Evolutionary conservation across 2,329 filamentous ascomycete genomes (phyloP).

Genomic region (Fusarium sp.): DNA sequence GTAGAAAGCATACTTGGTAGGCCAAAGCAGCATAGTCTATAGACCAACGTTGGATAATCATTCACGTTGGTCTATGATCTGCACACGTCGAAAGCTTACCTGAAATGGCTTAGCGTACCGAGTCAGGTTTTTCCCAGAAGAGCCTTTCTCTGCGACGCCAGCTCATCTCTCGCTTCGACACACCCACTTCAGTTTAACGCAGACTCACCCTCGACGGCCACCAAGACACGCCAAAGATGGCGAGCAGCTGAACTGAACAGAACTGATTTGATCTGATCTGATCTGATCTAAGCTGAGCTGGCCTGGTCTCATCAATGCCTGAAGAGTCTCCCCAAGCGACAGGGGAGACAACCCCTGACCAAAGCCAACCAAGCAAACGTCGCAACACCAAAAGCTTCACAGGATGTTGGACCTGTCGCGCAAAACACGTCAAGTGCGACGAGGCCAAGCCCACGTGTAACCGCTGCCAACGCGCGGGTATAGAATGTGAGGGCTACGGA

Average conservation of each 20-base stretch:
- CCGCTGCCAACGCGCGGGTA: constrained; percentile 33
- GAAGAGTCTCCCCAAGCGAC: constrained; percentile 12
- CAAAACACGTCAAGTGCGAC: constrained; percentile 41
- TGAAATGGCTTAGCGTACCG: not conserved
- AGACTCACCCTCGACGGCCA: too few species aligned
- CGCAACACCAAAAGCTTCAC: constrained; percentile 41
- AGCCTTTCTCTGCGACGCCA: constrained; percentile 5
- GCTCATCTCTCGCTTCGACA: constrained; percentile 4
- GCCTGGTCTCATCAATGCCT: constrained; percentile 14
- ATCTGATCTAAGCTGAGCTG: too few species aligned
- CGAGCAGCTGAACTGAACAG: too few species aligned
- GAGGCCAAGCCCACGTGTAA: constrained; percentile 34
- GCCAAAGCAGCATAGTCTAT: too few species aligned
- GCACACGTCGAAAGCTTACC: not conserved
- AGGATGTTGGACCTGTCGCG: constrained; percentile 42
- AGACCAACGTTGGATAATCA: too few species aligned
- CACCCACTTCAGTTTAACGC: not conserved
- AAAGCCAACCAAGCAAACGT: constrained; percentile 31
- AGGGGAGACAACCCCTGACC: not conserved
- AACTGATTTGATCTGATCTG: not conserved
- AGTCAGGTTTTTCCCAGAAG: not conserved
- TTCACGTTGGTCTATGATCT: too few species aligned
- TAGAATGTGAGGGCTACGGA: constrained; percentile 39
- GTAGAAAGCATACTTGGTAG: too few species aligned
- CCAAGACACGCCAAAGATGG: too few species aligned